Conservation (phyloP, 2,329 filamentous ascomycete species). For the Peltaster fructicola region DNA sequence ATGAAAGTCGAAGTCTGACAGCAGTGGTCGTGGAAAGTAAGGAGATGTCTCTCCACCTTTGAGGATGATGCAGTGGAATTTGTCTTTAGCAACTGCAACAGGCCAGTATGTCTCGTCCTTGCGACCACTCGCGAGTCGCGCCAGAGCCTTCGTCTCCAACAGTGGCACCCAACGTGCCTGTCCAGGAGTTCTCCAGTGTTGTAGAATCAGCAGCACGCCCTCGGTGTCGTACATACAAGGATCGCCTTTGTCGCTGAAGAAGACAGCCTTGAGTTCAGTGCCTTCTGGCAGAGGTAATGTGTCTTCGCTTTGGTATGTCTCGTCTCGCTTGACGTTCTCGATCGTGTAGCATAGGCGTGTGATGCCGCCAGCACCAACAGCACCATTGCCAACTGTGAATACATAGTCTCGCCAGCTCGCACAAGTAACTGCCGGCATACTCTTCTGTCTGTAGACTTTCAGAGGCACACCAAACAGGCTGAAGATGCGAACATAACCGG, state of each 20-base stretch:
- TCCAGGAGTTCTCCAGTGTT: slow-evolving; percentile 77
- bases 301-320: slow-evolving; percentile 89
- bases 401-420: slow-evolving; percentile 92
- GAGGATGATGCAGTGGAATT: slow-evolving; percentile 97
- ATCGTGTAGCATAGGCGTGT: slow-evolving; percentile 76
- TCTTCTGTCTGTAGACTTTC: slow-evolving; percentile 81
- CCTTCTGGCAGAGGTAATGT: slow-evolving; percentile 67
- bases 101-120: slow-evolving; percentile 91
- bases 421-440: slow-evolving; percentile 75
- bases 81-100: slow-evolving; percentile 75
- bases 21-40: slow-evolving; percentile 75
- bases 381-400: slow-evolving; percentile 86
- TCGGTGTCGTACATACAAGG: slow-evolving; percentile 92
- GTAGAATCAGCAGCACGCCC: slow-evolving; percentile 68
- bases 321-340: slow-evolving; percentile 83
- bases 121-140: slow-evolving; percentile 64
- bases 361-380: slow-evolving; percentile 59
- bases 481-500: slow-evolving; percentile 80
- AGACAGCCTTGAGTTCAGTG: slow-evolving; percentile 58
- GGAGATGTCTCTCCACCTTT: slow-evolving; percentile 88
- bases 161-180: slow-evolving; percentile 85
- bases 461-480: slow-evolving; percentile 83
- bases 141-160: slow-evolving; percentile 69
- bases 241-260: slow-evolving; percentile 87
- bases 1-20: slow-evolving; percentile 85